Evolutionary conservation across 305 asterid species (phyloP).

Genomic region (Fraxinus albicans): DNA sequence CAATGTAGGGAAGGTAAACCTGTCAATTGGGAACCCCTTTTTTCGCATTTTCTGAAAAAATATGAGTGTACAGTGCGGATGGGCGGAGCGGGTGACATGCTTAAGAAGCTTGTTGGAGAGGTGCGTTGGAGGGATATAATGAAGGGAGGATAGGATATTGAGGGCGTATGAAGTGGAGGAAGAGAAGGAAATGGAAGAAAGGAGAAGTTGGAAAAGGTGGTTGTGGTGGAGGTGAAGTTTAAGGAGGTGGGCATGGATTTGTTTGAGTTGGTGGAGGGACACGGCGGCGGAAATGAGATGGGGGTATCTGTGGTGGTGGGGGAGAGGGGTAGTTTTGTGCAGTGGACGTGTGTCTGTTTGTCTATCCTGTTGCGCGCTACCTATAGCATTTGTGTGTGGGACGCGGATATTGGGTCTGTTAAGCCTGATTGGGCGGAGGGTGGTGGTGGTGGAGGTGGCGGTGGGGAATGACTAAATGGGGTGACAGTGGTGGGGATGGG

Average conservation of each 20-base stretch:
- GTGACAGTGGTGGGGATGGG: slow-evolving; percentile 20
- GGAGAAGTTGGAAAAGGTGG: slow-evolving; percentile 45
- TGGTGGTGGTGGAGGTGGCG: slow-evolving; percentile 9
- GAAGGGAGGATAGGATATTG: slow-evolving; percentile 45
- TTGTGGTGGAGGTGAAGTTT: slow-evolving; percentile 32
- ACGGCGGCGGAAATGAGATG: slow-evolving; percentile 49
- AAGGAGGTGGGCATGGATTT: slow-evolving; percentile 56
- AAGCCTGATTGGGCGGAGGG: slow-evolving; percentile 14
- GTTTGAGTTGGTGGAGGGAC: slow-evolving; percentile 57
- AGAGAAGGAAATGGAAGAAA: slow-evolving; percentile 56
- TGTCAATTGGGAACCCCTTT: slow-evolving; percentile 40
- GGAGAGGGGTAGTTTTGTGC: neutral
- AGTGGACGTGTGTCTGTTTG: neutral
- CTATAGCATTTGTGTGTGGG: neutral
- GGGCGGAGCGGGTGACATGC: slow-evolving; percentile 51
- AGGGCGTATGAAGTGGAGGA: slow-evolving; percentile 46
- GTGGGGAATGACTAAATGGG: slow-evolving; percentile 28
- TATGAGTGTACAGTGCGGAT: slow-evolving; percentile 40
- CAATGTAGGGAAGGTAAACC: slow-evolving; percentile 62
- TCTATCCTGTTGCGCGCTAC: neutral
- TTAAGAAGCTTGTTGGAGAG: slow-evolving; percentile 51
- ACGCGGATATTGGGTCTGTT: neutral
- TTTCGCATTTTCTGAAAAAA: slow-evolving; percentile 43
- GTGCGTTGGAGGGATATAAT: slow-evolving; percentile 34
- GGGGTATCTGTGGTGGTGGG: slow-evolving; percentile 29